These are phyloP conservation scores for Paramyrothecium roridum DNA, from an alignment of 2,329 filamentous ascomycete genomes.

Conservation along the genomic window DNA sequence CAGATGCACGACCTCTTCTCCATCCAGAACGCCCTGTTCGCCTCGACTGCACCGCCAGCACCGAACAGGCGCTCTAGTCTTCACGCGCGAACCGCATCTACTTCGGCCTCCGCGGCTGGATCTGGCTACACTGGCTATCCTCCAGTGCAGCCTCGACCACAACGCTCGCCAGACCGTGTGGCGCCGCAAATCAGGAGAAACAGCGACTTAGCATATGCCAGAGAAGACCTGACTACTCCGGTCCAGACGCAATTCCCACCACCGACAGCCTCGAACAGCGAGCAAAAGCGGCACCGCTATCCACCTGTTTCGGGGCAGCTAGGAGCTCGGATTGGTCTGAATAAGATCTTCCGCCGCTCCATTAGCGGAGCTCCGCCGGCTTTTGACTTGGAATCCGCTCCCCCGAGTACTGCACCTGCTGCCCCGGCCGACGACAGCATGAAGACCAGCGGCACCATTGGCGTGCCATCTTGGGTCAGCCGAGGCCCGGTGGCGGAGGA, in stretches of 20 bases:
- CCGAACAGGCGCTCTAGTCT: slow-evolving; percentile 53
- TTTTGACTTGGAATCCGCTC: slow-evolving; percentile 3
- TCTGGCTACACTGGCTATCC: slow-evolving; percentile 3
- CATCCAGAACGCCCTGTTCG: slow-evolving; percentile 34
- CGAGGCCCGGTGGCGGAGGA: slow-evolving; percentile 33
- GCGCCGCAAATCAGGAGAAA: slow-evolving; percentile 14
- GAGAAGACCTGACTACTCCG: slow-evolving; percentile 19
- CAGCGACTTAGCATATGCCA: slow-evolving; percentile 26
- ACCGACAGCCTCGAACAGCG: slow-evolving; percentile 12
- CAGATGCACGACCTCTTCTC: slow-evolving; percentile 45
- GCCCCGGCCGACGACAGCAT: slow-evolving; percentile 7
- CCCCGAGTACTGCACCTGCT: slow-evolving; percentile 8
- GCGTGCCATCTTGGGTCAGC: slow-evolving; percentile 36
- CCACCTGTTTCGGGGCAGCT: slow-evolving; percentile 46
- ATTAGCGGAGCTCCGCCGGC: slow-evolving; percentile 31
- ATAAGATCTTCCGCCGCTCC: slow-evolving; percentile 49
- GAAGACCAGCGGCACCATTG: slow-evolving; percentile 24
- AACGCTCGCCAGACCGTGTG: slow-evolving; percentile 19
- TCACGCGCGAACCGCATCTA: slow-evolving; percentile 39
- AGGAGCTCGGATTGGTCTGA: slow-evolving; percentile 42
- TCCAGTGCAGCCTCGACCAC: background rate
- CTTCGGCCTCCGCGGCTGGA: slow-evolving; percentile 3
- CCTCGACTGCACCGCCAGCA: slow-evolving; percentile 39
- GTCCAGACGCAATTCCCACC: slow-evolving; percentile 16
- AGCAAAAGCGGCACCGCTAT: slow-evolving; percentile 40